Base-by-base conservation (phyloP, 352 stramenopile species). In the Phytophthora tubulina region DNA sequence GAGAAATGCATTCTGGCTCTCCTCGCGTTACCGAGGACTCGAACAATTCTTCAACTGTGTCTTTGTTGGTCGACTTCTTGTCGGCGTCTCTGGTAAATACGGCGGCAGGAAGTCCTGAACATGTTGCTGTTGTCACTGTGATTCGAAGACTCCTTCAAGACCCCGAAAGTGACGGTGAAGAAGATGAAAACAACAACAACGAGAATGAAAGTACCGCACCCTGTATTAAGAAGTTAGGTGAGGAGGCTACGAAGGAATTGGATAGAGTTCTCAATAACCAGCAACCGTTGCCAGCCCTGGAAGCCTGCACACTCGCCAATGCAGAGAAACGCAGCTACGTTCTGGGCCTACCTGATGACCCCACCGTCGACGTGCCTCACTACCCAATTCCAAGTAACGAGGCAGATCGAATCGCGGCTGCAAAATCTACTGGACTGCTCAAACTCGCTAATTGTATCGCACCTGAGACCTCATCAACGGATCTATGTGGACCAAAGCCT, bases 341-440 rank as follows among this genome's bases (percentile, higher is more conserved):
- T 2, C 44, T 76, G 6, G 63, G 73, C 50, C 36, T 76, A 6
- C 63, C 63, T 0, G 56, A 76, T 2, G 69, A 76, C 32, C 68
- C 68, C 3, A 67, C 8, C 7, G 14, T 51, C 4, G 56, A 70
- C 30, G 44, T 77, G 8, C 41, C 68, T 50, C 21, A 33, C 9
- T 63, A n/a, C 53, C 76, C 73, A 11, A 71, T 80, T 15, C 65
- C 76, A 11, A 67, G 15, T 33, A 71, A 73, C 38, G 76, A 82
- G 45, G 48, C 31, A 0, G 52, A 78, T 10, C 76, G 76, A 1
- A 50, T 80, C 6, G 51, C 59, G 10, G 65, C 33, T 7, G 50
- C 68, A 2, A 60, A 63, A 50, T 27, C 39, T 33, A 44, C 30
- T 1, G 68, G 68, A 2, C 14, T 75, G 7, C n/a, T 75, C 17